Conservation (phyloP, 768 basidiomycete genomes). For the Tubosaeta brunneosetosa region DNA sequence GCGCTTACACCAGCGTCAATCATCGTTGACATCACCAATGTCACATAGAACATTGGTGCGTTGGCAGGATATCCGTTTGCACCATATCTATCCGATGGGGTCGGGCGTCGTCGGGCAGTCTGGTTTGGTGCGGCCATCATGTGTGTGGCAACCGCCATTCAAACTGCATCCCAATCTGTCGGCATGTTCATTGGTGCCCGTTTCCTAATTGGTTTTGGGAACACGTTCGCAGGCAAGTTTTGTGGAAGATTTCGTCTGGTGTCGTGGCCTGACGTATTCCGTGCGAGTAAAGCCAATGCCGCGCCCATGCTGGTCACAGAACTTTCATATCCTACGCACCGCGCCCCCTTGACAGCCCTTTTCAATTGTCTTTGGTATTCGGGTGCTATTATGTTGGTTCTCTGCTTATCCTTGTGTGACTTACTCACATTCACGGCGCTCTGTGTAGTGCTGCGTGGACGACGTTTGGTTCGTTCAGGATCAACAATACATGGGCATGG, state of each 20-base stretch:
- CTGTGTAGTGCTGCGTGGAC: conserved; percentile 63
- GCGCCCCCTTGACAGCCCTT: conserved; percentile 68
- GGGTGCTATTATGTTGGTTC: conserved; percentile 60
- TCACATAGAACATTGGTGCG: conserved; percentile 60
- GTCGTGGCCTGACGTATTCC: not conserved
- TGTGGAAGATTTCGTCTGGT: not conserved
- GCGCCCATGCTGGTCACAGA: conserved; percentile 83
- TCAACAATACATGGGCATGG: conserved; percentile 71
- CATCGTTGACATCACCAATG: not conserved
- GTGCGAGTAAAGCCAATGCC: conserved; percentile 46
- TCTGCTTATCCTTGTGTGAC: conserved; percentile 13
- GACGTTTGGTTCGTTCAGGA: conserved; percentile 75
- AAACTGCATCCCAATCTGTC: conserved; percentile 63
- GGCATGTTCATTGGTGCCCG: conserved; percentile 81
- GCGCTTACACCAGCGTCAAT: not conserved
- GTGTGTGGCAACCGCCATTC: conserved; percentile 61
- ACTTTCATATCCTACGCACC: conserved; percentile 75
- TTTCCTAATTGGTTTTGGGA: conserved; percentile 72
- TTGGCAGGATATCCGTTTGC: conserved; percentile 67
- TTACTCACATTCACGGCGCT: not conserved
- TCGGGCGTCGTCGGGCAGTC: conserved; percentile 63
- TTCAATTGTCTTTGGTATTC: conserved; percentile 87
- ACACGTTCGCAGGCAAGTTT: conserved; percentile 57
- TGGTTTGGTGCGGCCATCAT: conserved; percentile 67
- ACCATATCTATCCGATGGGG: conserved; percentile 65